Conservation (phyloP, 108 stramenopile species). For the Cyclotella atomus region DNA sequence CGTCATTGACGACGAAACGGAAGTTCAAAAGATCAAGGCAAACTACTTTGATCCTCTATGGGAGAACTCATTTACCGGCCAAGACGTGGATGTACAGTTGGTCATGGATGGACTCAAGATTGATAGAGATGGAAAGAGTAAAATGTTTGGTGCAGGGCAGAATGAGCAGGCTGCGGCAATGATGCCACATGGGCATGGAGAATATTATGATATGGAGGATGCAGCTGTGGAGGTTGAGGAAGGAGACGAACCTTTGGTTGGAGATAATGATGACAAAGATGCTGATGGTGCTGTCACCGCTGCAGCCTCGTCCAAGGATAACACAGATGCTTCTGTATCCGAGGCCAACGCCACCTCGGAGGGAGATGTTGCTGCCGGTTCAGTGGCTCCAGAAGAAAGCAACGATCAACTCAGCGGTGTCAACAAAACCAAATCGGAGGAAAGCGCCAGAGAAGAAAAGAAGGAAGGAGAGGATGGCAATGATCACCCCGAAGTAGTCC, state of each 20-base stretch:
- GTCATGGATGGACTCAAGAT: constrained; percentile 73
- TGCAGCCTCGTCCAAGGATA: constrained; percentile 2
- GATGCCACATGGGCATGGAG: constrained; percentile 11
- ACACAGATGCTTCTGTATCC: not conserved
- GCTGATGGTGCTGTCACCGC: not conserved
- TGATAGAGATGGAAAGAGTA: constrained; percentile 47
- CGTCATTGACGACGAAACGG: constrained; percentile 42
- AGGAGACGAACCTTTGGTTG: not conserved
- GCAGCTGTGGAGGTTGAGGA: not conserved
- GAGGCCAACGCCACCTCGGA: not conserved
- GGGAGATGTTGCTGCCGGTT: not conserved
- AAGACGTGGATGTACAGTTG: constrained; percentile 63
- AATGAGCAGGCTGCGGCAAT: constrained; percentile 5
- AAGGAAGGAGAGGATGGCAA: not conserved
- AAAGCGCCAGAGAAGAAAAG: not conserved
- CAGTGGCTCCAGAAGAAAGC: not conserved
- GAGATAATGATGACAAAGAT: not conserved
- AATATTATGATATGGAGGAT: not conserved
- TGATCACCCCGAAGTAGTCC: not conserved
- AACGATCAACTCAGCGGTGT: not conserved
- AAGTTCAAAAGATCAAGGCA: constrained; percentile 37
- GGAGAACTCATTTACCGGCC: constrained; percentile 57
- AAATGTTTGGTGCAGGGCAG: not conserved
- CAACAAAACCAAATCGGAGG: not conserved
- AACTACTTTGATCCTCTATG: constrained; percentile 58